Base-by-base conservation (phyloP, 805 yeast species). In the Pichia gijzeniarum region DNA sequence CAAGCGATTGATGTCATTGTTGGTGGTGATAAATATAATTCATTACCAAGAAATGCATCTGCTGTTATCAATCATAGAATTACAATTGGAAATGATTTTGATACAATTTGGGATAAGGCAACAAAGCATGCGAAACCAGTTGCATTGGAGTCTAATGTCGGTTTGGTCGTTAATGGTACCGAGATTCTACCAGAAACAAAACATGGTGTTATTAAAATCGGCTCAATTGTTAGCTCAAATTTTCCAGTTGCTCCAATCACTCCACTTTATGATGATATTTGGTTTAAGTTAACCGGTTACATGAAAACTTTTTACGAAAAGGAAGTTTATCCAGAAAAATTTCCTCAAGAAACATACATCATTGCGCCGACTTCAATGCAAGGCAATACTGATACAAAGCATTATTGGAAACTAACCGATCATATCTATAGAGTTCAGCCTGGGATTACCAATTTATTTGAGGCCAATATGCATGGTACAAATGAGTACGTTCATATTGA, bases 11-110 rank as follows among this genome's bases (percentile, higher is more conserved):
- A 82, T 55, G 70, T 81, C 19, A 70, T 85, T 47, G 57, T 62
- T 10, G 93, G 93, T 30, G 95, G 95, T 31, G 73, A 79, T 45
- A 85, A 85, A 62, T 70, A 79, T 22, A 85, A 85, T 58, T 88
- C 93, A 1, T 65, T 85, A 38, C 93, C 95, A 1, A 90, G 84
- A 58, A 63, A 70, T 21, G 76, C 76, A 3, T 61, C 64, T 28
- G 68, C 78, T 40, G 57, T 70, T 30, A 68, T 81, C 35, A 84
- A 85, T 63, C 83, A 82, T 57, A 70, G 93, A 55, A 69, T 64
- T 38, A 27, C 67, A 61, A 67, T 68, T 16, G 55, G 56, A 7
- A 51, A 60, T 19, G 63, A 68, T 1, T 53, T 56, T 4, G 49
- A 59, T 4, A 70, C 68, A 40, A 48, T 68, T n/a, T 78, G 38